Base-by-base conservation (phyloP, 163 green algal species). In the Prototheca wickerhamii region DNA sequence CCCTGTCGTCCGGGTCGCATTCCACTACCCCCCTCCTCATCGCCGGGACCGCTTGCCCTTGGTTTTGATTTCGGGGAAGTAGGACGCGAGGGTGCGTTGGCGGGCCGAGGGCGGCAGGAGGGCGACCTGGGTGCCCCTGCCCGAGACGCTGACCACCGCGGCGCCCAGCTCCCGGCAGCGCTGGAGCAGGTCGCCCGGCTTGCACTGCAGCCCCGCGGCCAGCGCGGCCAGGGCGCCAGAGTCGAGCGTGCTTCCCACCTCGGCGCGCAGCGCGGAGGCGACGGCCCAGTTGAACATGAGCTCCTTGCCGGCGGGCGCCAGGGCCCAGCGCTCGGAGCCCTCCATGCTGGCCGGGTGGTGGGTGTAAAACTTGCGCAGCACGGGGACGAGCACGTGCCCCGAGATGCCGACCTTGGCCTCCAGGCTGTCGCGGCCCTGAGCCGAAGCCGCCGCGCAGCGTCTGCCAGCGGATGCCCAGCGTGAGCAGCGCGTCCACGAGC, bases 291-390 rank as follows among this genome's bases (percentile, higher is more conserved):
- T 69, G 52, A 66, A 46, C 77, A 70, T 64, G 37, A 64, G 46
- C 25, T 25, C 66, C 53, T 44, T 58, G 42, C 18, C 15, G 5
- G 12, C 46, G 5, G 46, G 20, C 20, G 46, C 20, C 20, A 28
- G 46, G 15, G 26, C 46, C 46, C 46, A 54, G 23, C 46, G 46
- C 23, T 54, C 32, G 33, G 61, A 67, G 23, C 35, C 53, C 25
- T 58, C 71, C 12, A 51, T 28, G 10, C 60, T 44, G 20, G 54
- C 34, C 49, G 46, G 12, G 23, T 74, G 61, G 29, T 64, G 42
- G 2, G 29, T 52, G 62, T 86, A 89, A 52, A 89, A 89, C 62
- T 70, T 54, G 2, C 76, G 75, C 23, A 87, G 60, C 32, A 87
- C 32, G 21, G 64, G 65, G 55, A 80, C 69, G 60, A 82, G 61